Conservation (phyloP, 1,284 basidiomycete species). For the Moesziomyces sp. region DNA sequence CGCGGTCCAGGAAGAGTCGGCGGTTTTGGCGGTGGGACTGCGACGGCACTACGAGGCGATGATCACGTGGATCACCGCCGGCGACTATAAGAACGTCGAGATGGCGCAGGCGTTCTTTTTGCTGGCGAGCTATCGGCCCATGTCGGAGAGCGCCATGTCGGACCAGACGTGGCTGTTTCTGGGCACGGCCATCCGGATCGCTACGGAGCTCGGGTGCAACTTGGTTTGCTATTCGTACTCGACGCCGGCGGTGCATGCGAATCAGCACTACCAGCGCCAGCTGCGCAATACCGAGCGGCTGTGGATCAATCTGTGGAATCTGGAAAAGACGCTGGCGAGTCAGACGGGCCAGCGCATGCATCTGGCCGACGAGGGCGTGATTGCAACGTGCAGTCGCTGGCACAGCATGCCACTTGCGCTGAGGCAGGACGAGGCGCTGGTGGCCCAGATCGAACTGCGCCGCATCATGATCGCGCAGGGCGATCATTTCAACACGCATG, state of each 20-base stretch:
- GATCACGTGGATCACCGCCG: constrained; percentile 24
- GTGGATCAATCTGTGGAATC: constrained; percentile 50
- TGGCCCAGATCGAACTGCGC: constrained; percentile 46
- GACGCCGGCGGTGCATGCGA: not conserved
- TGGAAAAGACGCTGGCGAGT: constrained; percentile 45
- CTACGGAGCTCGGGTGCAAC: constrained; percentile 49
- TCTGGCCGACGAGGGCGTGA: constrained; percentile 46
- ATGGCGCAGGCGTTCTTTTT: constrained; percentile 48
- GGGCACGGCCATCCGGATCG: constrained; percentile 42
- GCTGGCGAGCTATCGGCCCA: constrained; percentile 30
- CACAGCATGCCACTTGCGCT: constrained; percentile 32
- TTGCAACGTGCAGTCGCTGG: constrained; percentile 40
- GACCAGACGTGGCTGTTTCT: constrained; percentile 50
- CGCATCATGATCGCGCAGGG: constrained; percentile 32
- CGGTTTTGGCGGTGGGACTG: constrained; percentile 8
- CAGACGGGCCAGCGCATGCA: constrained; percentile 51
- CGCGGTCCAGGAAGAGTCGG: constrained; percentile 4
- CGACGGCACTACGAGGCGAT: constrained; percentile 29
- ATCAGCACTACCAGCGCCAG: constrained; percentile 45
- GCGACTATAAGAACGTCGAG: constrained; percentile 51
- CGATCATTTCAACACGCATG: constrained; percentile 38
- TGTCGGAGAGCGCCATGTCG: constrained; percentile 29
- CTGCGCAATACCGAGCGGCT: constrained; percentile 47
- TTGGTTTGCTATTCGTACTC: constrained; percentile 36
- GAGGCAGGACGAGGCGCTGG: constrained; percentile 46